A percentile compares a stretch with the other conserved stretches of the same genome.
phyloP scores from a whole-genome alignment of 1,139 yeast genomes.

The Suhomyces coccinellae region DNA sequence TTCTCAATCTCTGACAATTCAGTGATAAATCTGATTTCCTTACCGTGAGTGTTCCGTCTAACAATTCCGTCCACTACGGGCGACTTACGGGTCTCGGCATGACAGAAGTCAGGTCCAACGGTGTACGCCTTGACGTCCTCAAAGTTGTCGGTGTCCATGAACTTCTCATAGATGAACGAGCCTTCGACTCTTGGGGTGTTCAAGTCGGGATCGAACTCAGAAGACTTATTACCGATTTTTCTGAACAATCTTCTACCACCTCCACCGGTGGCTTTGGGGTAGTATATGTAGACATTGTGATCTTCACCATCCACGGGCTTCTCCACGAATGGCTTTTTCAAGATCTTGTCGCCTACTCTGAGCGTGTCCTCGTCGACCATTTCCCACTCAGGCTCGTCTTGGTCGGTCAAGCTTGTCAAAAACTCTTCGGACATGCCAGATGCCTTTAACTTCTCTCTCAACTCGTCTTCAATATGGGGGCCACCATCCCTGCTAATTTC shows the following conservation, averaged over 20 bases:
- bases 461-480: slow-evolving; percentile 70
- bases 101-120: slow-evolving; percentile 87
- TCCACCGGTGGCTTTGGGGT: slow-evolving; percentile 87
- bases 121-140: slow-evolving; percentile 99
- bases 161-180: slow-evolving; percentile 87
- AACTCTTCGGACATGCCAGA: slow-evolving; percentile 43
- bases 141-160: slow-evolving; percentile 97
- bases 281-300: slow-evolving; percentile 93
- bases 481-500: slow-evolving; percentile 97
- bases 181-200: slow-evolving; percentile 81
- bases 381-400: slow-evolving; percentile 78
- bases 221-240: slow-evolving; percentile 94
- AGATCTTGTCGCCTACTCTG: slow-evolving; percentile 65
- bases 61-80: slow-evolving; percentile 99
- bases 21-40: slow-evolving; percentile 90
- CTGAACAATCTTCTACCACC: slow-evolving; percentile 95
- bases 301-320: slow-evolving; percentile 99
- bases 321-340: slow-evolving; percentile 92
- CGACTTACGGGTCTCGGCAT: slow-evolving; percentile 96
- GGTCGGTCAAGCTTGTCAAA: slow-evolving; percentile 60
- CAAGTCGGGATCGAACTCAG: slow-evolving; percentile 89
- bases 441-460: slow-evolving; percentile 45
- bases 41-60: slow-evolving; percentile 95
- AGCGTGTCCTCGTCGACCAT: slow-evolving; percentile 91
- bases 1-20: slow-evolving; percentile 74